These are phyloP conservation scores for Paramecium biaurelia DNA, from an alignment of 73 alveolate species.

Conservation along the genomic window DNA sequence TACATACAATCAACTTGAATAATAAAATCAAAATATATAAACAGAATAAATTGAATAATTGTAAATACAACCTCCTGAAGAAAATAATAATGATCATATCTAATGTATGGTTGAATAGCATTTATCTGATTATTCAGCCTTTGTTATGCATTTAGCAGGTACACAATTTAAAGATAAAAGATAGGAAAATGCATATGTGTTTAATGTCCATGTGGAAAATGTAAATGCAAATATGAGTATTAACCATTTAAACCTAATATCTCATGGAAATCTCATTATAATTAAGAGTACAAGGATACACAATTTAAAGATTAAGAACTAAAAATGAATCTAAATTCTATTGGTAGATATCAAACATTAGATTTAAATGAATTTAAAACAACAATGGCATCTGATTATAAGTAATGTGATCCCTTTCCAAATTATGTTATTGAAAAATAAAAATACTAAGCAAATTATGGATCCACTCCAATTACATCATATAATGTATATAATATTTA, in stretches of 20 bases:
- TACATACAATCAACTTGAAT: background rate
- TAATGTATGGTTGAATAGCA: conserved; percentile 27
- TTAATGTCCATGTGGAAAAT: conserved; percentile 17
- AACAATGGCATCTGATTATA: conserved; percentile 1
- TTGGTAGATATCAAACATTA: background rate
- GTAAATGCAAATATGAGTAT: conserved; percentile 20
- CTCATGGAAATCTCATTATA: background rate
- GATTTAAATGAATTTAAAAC: conserved; percentile 16
- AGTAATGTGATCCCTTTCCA: background rate
- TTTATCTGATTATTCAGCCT: background rate
- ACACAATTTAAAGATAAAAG: background rate
- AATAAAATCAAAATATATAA: background rate
- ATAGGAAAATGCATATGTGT: conserved; percentile 46
- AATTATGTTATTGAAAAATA: background rate
- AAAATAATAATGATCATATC: background rate
- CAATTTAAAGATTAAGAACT: background rate
- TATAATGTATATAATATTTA: background rate
- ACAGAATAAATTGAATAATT: background rate
- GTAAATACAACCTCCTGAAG: background rate
- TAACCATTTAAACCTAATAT: background rate
- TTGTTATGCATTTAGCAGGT: background rate
- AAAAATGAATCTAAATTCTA: background rate
- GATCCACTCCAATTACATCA: conserved; percentile 35
- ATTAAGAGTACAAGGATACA: background rate
- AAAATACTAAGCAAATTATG: background rate